These are phyloP conservation scores for Melanomma pulvis-pyrius DNA, from an alignment of 495 filamentous ascomycete genomes.

Conservation along the genomic window DNA sequence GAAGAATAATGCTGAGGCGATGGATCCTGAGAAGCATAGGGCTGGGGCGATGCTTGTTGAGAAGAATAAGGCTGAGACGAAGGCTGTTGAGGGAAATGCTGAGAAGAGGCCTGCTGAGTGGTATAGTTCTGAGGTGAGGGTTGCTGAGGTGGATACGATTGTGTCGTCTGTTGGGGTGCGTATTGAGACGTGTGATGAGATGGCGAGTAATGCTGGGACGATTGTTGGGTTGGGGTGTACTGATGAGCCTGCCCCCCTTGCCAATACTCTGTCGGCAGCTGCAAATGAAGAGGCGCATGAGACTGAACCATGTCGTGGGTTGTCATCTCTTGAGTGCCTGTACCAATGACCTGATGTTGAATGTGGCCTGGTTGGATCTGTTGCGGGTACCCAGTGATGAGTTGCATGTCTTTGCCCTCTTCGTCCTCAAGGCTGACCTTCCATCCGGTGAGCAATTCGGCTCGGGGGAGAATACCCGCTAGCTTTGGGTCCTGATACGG, in stretches of 20 bases:
- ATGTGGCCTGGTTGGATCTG: conserved; percentile 15
- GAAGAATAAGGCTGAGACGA: conserved; percentile 9
- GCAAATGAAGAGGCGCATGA: conserved; percentile 19
- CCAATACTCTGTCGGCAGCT: conserved; percentile 26
- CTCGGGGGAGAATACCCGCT: conserved; percentile 19
- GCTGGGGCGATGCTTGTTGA: background rate
- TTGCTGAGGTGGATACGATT: background rate
- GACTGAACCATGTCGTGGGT: conserved; percentile 7
- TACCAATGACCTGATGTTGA: conserved; percentile 11
- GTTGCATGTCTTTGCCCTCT: conserved; percentile 26
- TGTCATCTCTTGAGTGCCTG: conserved; percentile 6
- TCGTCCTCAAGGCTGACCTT: conserved; percentile 36
- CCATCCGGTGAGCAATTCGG: conserved; percentile 30
- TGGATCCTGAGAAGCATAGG: background rate
- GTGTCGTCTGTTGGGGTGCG: background rate
- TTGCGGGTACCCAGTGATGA: conserved; percentile 20
- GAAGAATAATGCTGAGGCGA: conserved; percentile 14
- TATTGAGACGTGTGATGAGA: conserved; percentile 10
- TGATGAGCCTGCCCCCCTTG: conserved; percentile 7
- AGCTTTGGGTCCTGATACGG: conserved; percentile 58
- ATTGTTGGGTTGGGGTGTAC: conserved; percentile 8
- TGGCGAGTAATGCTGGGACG: conserved; percentile 20
- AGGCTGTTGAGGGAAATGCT: conserved; percentile 12
- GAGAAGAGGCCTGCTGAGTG: conserved; percentile 10
- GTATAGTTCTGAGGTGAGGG: conserved; percentile 5